Conservation (phyloP, 2,329 filamentous ascomycete genomes). For the Colletotrichum plurivorum region DNA sequence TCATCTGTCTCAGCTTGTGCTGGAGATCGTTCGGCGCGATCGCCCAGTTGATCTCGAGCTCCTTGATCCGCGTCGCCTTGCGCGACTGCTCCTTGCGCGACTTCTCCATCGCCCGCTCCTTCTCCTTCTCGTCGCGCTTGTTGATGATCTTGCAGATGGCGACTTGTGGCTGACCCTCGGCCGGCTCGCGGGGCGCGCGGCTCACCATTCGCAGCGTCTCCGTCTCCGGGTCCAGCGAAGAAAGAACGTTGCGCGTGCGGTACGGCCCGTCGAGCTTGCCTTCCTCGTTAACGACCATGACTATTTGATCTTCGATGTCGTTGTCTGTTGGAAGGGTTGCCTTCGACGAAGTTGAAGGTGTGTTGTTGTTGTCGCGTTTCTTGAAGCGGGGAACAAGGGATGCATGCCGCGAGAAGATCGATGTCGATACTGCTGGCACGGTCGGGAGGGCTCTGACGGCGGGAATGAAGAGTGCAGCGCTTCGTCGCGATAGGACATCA, state of each 20-base stretch:
- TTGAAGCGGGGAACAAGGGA: constrained; percentile 15
- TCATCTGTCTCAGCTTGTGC: constrained; percentile 78
- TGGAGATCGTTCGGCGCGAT: constrained; percentile 82
- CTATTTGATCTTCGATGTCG: constrained; percentile 58
- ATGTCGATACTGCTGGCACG: constrained; percentile 3
- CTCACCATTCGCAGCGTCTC: constrained; percentile 58
- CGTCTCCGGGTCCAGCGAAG: constrained; percentile 50
- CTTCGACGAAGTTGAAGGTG: not conserved
- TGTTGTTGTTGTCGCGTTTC: constrained; percentile 12
- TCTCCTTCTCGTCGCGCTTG: constrained; percentile 64
- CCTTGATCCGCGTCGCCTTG: constrained; percentile 70
- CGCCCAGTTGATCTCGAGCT: constrained; percentile 92
- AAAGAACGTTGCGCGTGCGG: constrained; percentile 57
- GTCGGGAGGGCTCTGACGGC: constrained; percentile 13
- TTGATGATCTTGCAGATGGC: constrained; percentile 81
- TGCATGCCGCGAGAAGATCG: constrained; percentile 24
- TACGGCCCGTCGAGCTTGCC: constrained; percentile 56
- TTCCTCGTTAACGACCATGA: constrained; percentile 59
- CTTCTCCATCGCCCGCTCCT: constrained; percentile 59
- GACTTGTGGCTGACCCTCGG: constrained; percentile 43
- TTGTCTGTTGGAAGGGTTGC: constrained; percentile 50
- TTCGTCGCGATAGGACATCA: constrained; percentile 45
- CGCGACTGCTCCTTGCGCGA: constrained; percentile 57
- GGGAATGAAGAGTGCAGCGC: constrained; percentile 39
- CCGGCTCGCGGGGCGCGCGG: constrained; percentile 43